Evolutionary conservation across 2,329 filamentous ascomycete genomes (phyloP).

Genomic region (Trichoderma sp.): DNA sequence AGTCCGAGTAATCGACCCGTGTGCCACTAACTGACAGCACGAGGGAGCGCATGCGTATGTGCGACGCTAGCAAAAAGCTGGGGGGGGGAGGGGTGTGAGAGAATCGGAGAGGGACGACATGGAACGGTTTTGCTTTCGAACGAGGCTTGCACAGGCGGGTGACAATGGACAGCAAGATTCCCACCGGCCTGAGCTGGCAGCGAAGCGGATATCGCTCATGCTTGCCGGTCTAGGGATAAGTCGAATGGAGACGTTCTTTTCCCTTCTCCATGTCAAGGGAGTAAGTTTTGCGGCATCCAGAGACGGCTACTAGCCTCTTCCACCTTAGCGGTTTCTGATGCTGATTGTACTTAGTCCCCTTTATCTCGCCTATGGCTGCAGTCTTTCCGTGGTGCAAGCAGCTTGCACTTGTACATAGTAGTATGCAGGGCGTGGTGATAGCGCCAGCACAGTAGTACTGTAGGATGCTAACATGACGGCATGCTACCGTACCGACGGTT

Average conservation of each 20-base stretch:
- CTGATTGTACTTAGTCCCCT: slow-evolving; percentile 3
- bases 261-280: not conserved
- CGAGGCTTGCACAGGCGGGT: not conserved
- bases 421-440: slow-evolving; percentile 5
- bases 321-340: slow-evolving; percentile 8
- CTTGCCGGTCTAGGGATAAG: not conserved
- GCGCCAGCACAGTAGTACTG: not conserved
- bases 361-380: not conserved
- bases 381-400: not conserved
- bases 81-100: slow-evolving; percentile 17
- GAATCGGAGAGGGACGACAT: not conserved
- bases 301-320: slow-evolving; percentile 8
- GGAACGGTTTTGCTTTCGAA: slow-evolving; percentile 1
- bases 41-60: slow-evolving; percentile 11
- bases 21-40: slow-evolving; percentile 4
- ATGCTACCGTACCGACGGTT: slow-evolving; percentile 18
- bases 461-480: not conserved
- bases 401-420: not conserved
- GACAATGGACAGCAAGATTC: not conserved
- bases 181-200: not conserved
- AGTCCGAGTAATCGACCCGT: not conserved
- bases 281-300: not conserved
- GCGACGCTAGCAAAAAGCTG: not conserved
- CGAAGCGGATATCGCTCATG: not conserved
- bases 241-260: not conserved